Evolutionary conservation across 441 rosid genomes (phyloP), one percentile per base, ranked within the genome.

Genomic region (Gossypium gossypioides): DNA sequence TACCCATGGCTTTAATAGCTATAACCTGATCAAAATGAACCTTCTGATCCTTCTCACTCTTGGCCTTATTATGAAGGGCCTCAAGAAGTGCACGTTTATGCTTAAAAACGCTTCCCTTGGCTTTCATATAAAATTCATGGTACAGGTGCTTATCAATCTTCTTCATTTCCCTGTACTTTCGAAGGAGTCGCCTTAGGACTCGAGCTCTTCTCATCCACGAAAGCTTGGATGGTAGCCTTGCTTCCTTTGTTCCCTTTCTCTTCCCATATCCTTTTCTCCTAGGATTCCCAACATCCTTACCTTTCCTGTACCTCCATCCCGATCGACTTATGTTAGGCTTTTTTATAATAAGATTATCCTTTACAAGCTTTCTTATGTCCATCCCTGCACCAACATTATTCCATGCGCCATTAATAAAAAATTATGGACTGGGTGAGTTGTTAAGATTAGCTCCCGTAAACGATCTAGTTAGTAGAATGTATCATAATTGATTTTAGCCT

Each of bases 301-400:
- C 21, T 56, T 3, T 46, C 54, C 25, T 69, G 3, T 44, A 89
- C 40, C 97, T 91, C 21, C 97, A 83, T 1, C 95, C 92, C 1
- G 98, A 91, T 72, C 90, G 95, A 42, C 86, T 88, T 84, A 86
- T 86, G 0, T 91, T 86, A 15, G 98, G 96, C 71, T 90, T 93
- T 85, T 88, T 86, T 72, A 91, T 90, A 72, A 91, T 83, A 75
- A 91, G 2, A 6, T 40, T 25, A 6, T 70, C 65, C 21, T 70
- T 70, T 1, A 40, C 65, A 3, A 70, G 73, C 83, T 88, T 93
- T 84, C 97, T 90, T 32, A 93, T 80, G 79, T 91, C 89, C 80
- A 86, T 92, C 72, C 73, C 73, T 70, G 63, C 65, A 22, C 12
- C 19, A 19, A 19, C 7, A 44, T 18, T 62, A 34, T 37, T 61